Evolutionary conservation across 1,284 basidiomycete genomes (phyloP), one percentile per base, ranked within the genome.

Genomic region (Amylostereum areolatum): DNA sequence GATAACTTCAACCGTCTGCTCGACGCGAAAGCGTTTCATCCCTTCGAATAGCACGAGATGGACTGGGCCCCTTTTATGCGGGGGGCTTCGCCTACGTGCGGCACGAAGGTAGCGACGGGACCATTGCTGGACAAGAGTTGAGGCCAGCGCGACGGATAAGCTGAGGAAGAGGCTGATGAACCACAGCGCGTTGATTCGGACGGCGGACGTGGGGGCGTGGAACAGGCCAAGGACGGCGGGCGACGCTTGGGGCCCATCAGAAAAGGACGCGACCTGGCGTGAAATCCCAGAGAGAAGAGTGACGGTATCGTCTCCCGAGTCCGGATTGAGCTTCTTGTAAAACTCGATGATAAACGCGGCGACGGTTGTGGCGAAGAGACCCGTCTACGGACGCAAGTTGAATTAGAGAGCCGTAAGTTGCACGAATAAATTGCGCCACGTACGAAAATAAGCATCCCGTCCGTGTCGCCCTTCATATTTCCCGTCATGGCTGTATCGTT

Each of bases 21-120:
- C 56, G 65, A 72, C 68, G 27, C 61, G 59, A 45, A 69, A 73
- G 40, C 56, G 58, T 24, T 61, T 58, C 24, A 73, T 52, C 11
- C 71, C 69, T 47, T 61, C 59, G 36, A 65, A 62, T 4, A 71
- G 59, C 50, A 67, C 70, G 5, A 70, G 60, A 33, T 62, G 63
- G 10, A 74, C 63, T 30, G 68, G 59, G 1, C 66, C 69, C 18
- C 66, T 65, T 52, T 69, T 66, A 48, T 68, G 65, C 2, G 69
- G 66, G 2, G 64, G 58, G n/a, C 63, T 60, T 27, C 59, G 61
- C 39, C 55, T 63, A 36, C 62, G 64, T 2, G 65, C 61, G 28
- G 66, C 65, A 30, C 68, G 57, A 8, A n/a, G 6, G 37, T 39
- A 39, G 37, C n/a, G n/a, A n/a, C 37, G 37, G 27, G 37, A 12